These are phyloP conservation scores for Taiozyma sp. DNA, from an alignment of 1,139 yeast species.

Conservation along the genomic window DNA sequence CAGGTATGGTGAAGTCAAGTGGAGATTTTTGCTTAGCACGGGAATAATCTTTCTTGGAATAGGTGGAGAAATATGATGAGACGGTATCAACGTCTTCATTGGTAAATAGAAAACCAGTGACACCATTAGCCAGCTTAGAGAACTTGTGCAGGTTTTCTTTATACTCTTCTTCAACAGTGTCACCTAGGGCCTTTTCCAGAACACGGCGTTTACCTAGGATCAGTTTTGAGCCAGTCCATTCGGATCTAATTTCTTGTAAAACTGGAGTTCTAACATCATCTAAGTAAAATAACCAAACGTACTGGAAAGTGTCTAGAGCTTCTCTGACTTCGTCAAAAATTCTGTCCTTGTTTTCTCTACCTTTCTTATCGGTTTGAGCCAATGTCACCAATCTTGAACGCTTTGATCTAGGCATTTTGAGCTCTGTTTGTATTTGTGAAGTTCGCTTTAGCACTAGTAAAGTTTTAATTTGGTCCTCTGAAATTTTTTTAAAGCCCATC, in stretches of 20 bases:
- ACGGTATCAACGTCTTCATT: slow-evolving; percentile 82
- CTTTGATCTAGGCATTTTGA: slow-evolving; percentile 85
- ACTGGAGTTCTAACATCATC: slow-evolving; percentile 97
- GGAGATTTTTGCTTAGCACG: slow-evolving; percentile 88
- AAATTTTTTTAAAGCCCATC: neutral
- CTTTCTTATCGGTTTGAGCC: slow-evolving; percentile 94
- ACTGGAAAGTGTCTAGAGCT: slow-evolving; percentile 69
- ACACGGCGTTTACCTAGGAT: slow-evolving; percentile 91
- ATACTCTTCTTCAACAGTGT: slow-evolving; percentile 82
- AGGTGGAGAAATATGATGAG: slow-evolving; percentile 74
- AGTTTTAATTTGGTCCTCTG: neutral
- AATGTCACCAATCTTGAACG: slow-evolving; percentile 93
- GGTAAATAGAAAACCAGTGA: slow-evolving; percentile 84
- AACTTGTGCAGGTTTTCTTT: slow-evolving; percentile 74
- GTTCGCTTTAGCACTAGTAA: neutral
- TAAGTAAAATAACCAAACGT: slow-evolving; percentile 79
- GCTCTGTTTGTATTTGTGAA: neutral
- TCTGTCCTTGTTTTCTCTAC: slow-evolving; percentile 85
- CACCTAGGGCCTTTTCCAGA: slow-evolving; percentile 87
- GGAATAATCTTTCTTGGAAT: slow-evolving; percentile 75
- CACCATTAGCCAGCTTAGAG: slow-evolving; percentile 55
- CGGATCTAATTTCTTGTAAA: slow-evolving; percentile 83
- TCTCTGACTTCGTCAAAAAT: slow-evolving; percentile 86
- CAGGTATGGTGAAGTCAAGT: slow-evolving; percentile 77
- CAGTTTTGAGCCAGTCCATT: slow-evolving; percentile 87